Evolutionary conservation across 1,139 yeast genomes (phyloP), one percentile per base, ranked within the genome.

Genomic region (Taphrina communis): DNA sequence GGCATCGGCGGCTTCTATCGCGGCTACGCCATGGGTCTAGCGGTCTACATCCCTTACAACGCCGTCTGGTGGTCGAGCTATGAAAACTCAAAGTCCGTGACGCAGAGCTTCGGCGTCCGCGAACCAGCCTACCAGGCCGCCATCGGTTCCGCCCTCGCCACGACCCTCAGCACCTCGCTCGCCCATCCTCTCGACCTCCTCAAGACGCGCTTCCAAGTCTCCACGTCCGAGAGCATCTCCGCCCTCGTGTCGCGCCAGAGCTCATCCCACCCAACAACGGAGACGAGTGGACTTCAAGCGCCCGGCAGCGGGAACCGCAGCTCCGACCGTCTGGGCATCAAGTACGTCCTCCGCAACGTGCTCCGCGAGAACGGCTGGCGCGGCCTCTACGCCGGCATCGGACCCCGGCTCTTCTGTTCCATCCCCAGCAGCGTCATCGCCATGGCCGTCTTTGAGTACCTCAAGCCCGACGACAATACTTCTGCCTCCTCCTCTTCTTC

Each of bases 111-210:
- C 42, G 66, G 61, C 11, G 38, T 55, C 36, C n/a, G 21, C 57
- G 44, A 60, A 19, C 58, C 63, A 8, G 63, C 69, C 6, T 58
- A 52, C 17, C 63, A 57, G 55, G 69, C 69, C 9, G 66, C 80
- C 6, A 50, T 75, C 4, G 77, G 82, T 0, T 79, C 82, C 0
- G 81, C 80, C 1, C 67, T 72, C 1, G 82, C 82, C 8, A 78
- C 81, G n/a, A 71, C 78, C 0, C 71, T 76, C 6, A 81, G 82
- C 0, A 78, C 80, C n/a, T 72, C 78, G 4, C 75, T 75, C 14
- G 79, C 82, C 39, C 81, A 81, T 70, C 79, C 80, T 58, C 73
- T 81, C 31, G 83, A 81, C 71, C 78, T 81, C 19, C 77, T 81
- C 56, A 81, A 81, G 71, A 81, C 83, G 9, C 75, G 83, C 14